These are phyloP conservation scores for Penicillium diatomitis DNA, from an alignment of 495 filamentous ascomycete species.

Conservation along the genomic window DNA sequence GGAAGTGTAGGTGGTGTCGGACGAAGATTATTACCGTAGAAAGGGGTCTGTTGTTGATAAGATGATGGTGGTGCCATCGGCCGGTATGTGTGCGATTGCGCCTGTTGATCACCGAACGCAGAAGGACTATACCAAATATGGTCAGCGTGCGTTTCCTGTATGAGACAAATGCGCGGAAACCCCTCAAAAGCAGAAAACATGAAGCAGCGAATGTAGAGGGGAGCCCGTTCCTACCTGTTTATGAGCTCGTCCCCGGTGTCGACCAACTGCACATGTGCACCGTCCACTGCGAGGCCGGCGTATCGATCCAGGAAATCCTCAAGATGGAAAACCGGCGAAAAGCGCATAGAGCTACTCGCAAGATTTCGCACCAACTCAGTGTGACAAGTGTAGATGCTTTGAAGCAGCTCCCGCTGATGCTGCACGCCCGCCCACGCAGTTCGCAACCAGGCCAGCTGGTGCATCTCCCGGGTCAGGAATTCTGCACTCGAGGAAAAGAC, in stretches of 20 bases:
- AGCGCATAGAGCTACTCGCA: conserved; percentile 54
- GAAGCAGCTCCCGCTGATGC: conserved; percentile 68
- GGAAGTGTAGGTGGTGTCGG: conserved; percentile 7
- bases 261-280: conserved; percentile 45
- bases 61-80: conserved; percentile 8
- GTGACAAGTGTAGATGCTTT: conserved; percentile 63
- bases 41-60: conserved; percentile 5
- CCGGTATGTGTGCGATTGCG: conserved; percentile 9
- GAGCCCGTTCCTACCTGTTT: conserved; percentile 27
- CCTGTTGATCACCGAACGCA: conserved; percentile 12
- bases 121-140: background rate
- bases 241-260: conserved; percentile 44
- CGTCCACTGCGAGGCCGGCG: conserved; percentile 42
- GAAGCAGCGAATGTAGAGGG: background rate
- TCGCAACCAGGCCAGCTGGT: conserved; percentile 63
- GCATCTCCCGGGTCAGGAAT: conserved; percentile 67
- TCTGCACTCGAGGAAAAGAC: conserved; percentile 58
- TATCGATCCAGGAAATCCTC: conserved; percentile 86
- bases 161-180: background rate
- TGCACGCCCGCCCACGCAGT: conserved; percentile 68
- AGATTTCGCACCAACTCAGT: conserved; percentile 64
- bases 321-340: conserved; percentile 69
- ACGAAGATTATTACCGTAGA: conserved; percentile 4
- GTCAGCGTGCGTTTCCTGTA: background rate
- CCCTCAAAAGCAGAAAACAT: background rate